phyloP scores from a whole-genome alignment of 1,284 basidiomycete genomes.

The Leccinum idahoense region DNA sequence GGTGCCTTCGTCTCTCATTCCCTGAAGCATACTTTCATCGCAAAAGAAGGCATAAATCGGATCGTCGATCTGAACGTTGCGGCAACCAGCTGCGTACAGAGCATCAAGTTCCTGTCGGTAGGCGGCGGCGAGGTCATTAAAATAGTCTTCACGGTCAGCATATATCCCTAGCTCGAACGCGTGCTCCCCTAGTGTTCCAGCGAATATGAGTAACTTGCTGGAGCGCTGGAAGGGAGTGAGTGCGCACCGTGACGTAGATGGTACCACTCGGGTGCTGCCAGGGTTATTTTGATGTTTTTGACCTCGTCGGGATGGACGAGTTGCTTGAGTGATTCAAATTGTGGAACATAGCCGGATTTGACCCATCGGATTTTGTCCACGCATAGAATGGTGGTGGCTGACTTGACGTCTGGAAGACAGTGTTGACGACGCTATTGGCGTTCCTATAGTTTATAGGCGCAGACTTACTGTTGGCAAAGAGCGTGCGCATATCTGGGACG shows the following conservation, averaged over 20 bases:
- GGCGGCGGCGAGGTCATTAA: constrained; percentile 23
- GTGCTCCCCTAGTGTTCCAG: constrained; percentile 15
- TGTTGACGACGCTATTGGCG: background rate
- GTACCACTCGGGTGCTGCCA: background rate
- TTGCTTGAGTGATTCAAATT: background rate
- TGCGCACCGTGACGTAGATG: background rate
- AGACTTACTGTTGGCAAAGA: background rate
- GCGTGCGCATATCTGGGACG: background rate
- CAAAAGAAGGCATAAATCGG: constrained; percentile 64
- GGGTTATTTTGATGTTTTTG: background rate
- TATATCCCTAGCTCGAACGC: constrained; percentile 10
- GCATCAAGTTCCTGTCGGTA: background rate
- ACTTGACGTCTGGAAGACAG: background rate
- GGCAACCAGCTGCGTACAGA: background rate
- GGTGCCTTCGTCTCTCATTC: background rate
- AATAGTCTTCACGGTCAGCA: constrained; percentile 53
- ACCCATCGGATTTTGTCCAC: background rate
- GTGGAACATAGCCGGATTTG: background rate
- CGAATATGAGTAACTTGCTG: background rate
- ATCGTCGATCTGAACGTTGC: background rate
- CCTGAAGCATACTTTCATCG: constrained; percentile 30
- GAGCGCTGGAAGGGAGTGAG: background rate
- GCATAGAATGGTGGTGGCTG: background rate
- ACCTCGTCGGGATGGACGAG: background rate
- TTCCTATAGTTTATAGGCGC: background rate